Evolutionary conservation across 345 rosid species (phyloP), one percentile per base, ranked within the genome.

Genomic region (Aurinia saxatilis): DNA sequence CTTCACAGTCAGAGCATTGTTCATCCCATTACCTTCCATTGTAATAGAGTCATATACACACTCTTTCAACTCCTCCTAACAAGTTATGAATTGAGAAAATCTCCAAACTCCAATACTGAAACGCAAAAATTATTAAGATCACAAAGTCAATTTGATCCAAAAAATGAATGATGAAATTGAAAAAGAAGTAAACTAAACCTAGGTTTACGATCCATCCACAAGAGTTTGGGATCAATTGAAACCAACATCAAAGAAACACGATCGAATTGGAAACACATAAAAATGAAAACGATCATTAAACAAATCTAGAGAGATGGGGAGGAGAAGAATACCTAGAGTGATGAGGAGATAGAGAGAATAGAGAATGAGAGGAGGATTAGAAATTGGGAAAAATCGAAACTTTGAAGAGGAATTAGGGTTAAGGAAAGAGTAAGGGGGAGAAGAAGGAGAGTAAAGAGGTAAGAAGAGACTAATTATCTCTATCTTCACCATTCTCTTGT

Each of bases 401-500:
- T 27, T 27, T 27, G 4, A 73, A 78, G 82, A 77, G 88, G n/a
- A n/a, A n/a, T 73, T 79, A 51, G 65, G 57, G 78, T 30, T 73
- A 50, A 50, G 57, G 50, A 54, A 46, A 10, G 37, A 54, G 64
- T 60, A 16, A 50, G 69, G 52, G 42, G 29, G 19, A 47, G 44
- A 52, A 47, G 68, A 46, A 14, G 47, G 68, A 46, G 63, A 59
- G 72, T 64, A 57, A 57, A 65, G 64, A 68, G 60, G 81, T 68
- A 75, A 79, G 77, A 75, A 79, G 77, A 66, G 70, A 74, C 76
- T 79, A 56, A 77, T 78, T 71, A 71, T 78, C 91, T 77, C 64
- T 59, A 76, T 56, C 62, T 74, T 79, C 86, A 75, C 95, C 97
- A 90, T 90, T 56, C 77, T 84, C 83, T 63, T 57, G 60, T 52